A percentile compares a stretch with the other conserved stretches of the same genome.
Conservation (phyloP, 371 early-diverging fungal genomes). For the Circinella umbellata region DNA sequence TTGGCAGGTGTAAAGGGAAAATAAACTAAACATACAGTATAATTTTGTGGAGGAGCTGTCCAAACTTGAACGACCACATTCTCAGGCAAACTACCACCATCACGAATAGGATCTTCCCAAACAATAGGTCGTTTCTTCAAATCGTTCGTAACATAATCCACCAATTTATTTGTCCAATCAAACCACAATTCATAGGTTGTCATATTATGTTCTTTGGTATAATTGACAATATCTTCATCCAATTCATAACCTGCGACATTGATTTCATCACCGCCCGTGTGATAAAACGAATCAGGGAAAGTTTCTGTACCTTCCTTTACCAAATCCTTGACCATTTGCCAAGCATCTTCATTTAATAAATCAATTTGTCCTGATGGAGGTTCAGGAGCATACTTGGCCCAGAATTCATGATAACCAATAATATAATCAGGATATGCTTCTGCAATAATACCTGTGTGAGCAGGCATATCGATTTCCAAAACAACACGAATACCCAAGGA, state of each 20-base stretch:
- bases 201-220: slow-evolving; percentile 32
- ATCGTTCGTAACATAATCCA: slow-evolving; percentile 29
- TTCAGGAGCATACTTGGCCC: slow-evolving; percentile 62
- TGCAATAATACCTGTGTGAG: slow-evolving; percentile 65
- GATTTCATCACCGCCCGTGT: slow-evolving; percentile 83
- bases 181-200: slow-evolving; percentile 34
- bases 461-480: slow-evolving; percentile 84
- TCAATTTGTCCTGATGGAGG: slow-evolving; percentile 82
- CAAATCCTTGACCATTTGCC: slow-evolving; percentile 63
- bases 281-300: slow-evolving; percentile 74
- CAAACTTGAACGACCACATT: slow-evolving; percentile 64
- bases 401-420: slow-evolving; percentile 50
- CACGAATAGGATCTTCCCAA: slow-evolving; percentile 51
- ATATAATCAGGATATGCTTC: slow-evolving; percentile 54
- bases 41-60: slow-evolving; percentile 50
- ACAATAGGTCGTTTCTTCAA: slow-evolving; percentile 44
- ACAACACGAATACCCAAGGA: slow-evolving; percentile 79
- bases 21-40: slow-evolving; percentile 29
- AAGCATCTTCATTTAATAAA: slow-evolving; percentile 59
- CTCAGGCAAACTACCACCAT: slow-evolving; percentile 37
- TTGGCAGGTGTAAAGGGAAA: no score
- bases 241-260: slow-evolving; percentile 67
- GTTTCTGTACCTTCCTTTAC: slow-evolving; percentile 60
- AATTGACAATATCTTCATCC: slow-evolving; percentile 29
- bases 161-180: slow-evolving; percentile 36